These are phyloP conservation scores for Leccinellum rugosiceps DNA, from an alignment of 768 basidiomycete genomes.

Conservation along the genomic window DNA sequence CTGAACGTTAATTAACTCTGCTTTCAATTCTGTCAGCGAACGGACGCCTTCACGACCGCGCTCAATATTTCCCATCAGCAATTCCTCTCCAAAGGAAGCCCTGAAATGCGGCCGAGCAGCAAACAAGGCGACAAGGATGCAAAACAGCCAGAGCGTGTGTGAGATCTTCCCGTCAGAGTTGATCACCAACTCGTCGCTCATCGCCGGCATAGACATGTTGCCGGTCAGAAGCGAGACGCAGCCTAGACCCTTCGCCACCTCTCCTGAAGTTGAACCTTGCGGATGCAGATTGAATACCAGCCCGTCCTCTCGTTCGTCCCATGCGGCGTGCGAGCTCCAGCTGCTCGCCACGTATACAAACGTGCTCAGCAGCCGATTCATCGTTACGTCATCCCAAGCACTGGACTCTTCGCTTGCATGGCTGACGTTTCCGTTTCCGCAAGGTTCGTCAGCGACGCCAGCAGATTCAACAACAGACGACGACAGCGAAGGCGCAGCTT, in stretches of 20 bases:
- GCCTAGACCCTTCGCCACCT: slow-evolving; percentile 3
- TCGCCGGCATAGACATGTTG: slow-evolving; percentile 7
- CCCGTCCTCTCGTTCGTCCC: slow-evolving; percentile 26
- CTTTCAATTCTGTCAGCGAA: slow-evolving; percentile 21
- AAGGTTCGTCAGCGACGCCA: not conserved
- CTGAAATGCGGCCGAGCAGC: slow-evolving; percentile 9
- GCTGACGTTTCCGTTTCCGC: not conserved
- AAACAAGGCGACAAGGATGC: slow-evolving; percentile 31
- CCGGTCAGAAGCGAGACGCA: slow-evolving; percentile 8
- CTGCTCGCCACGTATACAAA: slow-evolving; percentile 21
- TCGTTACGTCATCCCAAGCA: slow-evolving; percentile 14
- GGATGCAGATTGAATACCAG: slow-evolving; percentile 26
- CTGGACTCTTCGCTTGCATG: slow-evolving; percentile 3
- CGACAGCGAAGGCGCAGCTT: not conserved
- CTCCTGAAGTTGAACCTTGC: slow-evolving; percentile 7
- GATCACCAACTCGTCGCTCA: slow-evolving; percentile 32
- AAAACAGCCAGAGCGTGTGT: slow-evolving; percentile 47
- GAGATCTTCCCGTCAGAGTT: slow-evolving; percentile 53
- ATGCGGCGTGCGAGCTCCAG: slow-evolving; percentile 23
- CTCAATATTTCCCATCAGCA: slow-evolving; percentile 12
- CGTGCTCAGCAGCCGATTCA: slow-evolving; percentile 9
- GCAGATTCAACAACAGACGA: not conserved
- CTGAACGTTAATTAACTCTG: slow-evolving; percentile 26
- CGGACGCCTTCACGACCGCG: slow-evolving; percentile 8
- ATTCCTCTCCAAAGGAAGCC: slow-evolving; percentile 14